These are phyloP conservation scores for Akanthomyces muscarius DNA, from an alignment of 2,329 filamentous ascomycete species.

Conservation along the genomic window DNA sequence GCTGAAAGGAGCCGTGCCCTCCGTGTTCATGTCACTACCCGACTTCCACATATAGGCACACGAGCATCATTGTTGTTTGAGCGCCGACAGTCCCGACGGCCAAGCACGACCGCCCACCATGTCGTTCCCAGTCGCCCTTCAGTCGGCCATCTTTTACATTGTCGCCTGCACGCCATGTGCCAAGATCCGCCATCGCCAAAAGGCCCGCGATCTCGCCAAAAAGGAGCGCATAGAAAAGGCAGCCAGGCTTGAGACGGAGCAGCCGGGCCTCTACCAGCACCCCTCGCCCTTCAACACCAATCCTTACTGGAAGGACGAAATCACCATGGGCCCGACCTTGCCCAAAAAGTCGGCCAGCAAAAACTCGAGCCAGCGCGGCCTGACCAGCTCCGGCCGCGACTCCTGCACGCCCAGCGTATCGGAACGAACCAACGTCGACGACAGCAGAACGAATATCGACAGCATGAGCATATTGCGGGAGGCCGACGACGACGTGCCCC, in stretches of 20 bases:
- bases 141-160: constrained; percentile 75
- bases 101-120: constrained; percentile 27
- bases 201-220: constrained; percentile 66
- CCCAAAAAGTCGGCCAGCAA: constrained; percentile 59
- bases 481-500: constrained; percentile 37
- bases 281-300: constrained; percentile 83
- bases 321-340: constrained; percentile 71
- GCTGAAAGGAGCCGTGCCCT: not conserved
- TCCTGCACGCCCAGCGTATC: constrained; percentile 43
- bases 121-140: constrained; percentile 56
- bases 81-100: not conserved
- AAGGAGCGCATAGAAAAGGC: constrained; percentile 60
- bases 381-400: constrained; percentile 55
- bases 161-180: constrained; percentile 75
- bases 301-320: constrained; percentile 84
- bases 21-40: not conserved
- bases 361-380: constrained; percentile 55
- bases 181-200: constrained; percentile 64
- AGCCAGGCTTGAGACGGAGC: constrained; percentile 56
- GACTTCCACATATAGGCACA: not conserved
- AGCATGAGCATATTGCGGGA: constrained; percentile 46
- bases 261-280: constrained; percentile 72
- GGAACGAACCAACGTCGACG: constrained; percentile 36
- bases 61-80: not conserved
- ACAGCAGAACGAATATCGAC: constrained; percentile 33